A percentile compares a stretch with the other conserved stretches of the same genome.
Conservation (phyloP, 352 stramenopile species). For the Globisporangium sylvaticum region DNA sequence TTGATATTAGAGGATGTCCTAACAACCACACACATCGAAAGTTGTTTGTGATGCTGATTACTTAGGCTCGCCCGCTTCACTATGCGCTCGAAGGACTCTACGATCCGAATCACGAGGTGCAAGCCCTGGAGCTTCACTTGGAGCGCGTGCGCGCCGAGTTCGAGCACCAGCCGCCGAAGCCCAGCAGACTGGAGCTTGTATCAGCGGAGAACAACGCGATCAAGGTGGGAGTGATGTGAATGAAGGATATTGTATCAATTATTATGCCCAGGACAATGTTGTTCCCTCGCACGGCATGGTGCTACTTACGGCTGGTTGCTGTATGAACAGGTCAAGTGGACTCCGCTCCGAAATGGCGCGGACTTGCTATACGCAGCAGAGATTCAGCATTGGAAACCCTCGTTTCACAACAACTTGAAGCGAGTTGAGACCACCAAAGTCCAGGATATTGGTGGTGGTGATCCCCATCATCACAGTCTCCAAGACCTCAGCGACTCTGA, state of each 20-base stretch:
- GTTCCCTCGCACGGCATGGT: not conserved
- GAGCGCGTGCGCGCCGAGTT: constrained; percentile 11
- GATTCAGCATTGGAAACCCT: constrained; percentile 19
- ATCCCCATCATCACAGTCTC: not conserved
- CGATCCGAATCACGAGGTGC: constrained; percentile 5
- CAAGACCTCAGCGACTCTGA: not conserved
- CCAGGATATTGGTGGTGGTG: not conserved
- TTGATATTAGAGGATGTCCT: not conserved
- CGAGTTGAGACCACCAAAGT: not conserved
- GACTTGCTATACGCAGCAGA: constrained; percentile 31
- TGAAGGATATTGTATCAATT: too few relatives aligned
- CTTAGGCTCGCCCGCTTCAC: constrained; percentile 9
- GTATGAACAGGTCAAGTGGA: constrained; percentile 28
- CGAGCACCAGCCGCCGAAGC: constrained; percentile 19
- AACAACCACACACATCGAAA: not conserved
- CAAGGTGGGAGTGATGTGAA: too few relatives aligned
- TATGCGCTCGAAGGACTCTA: constrained; percentile 9
- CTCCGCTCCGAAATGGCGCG: constrained; percentile 13
- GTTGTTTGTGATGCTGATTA: not conserved
- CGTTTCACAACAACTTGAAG: not conserved
- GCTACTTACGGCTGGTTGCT: not conserved
- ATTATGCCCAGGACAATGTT: not conserved
- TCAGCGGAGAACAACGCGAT: constrained; percentile 20
- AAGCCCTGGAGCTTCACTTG: constrained; percentile 12
- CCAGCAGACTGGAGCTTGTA: constrained; percentile 19